Conservation (phyloP, 2,329 filamentous ascomycete species). For the Neodidymelliopsis sp. region DNA sequence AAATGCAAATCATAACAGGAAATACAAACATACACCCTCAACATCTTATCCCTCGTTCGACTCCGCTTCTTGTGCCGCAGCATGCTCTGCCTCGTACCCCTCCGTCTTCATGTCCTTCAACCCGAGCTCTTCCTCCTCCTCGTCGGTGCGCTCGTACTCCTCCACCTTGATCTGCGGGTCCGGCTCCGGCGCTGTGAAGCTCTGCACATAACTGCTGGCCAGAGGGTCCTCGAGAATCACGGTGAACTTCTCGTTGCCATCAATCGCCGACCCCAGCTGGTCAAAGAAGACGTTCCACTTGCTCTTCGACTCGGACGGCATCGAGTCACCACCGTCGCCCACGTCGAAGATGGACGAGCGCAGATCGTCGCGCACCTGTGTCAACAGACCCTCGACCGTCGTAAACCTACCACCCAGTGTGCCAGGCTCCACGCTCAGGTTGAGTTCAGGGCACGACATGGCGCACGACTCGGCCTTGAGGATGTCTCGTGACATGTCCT, state of each 20-base stretch:
- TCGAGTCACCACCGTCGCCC: conserved; percentile 81
- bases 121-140: conserved; percentile 94
- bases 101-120: conserved; percentile 93
- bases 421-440: conserved; percentile 86
- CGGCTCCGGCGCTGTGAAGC: conserved; percentile 77
- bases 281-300: conserved; percentile 86
- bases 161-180: conserved; percentile 84
- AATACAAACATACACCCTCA: conserved; percentile 19
- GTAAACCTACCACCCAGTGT: conserved; percentile 97
- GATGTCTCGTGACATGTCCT: conserved; percentile 89
- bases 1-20: conserved; percentile 31
- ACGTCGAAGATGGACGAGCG: conserved; percentile 85
- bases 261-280: conserved; percentile 77
- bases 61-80: conserved; percentile 31
- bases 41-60: neutral
- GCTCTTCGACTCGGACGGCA: conserved; percentile 68
- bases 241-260: conserved; percentile 80
- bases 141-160: conserved; percentile 84
- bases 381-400: conserved; percentile 91
- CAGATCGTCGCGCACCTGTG: conserved; percentile 90
- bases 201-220: conserved; percentile 93
- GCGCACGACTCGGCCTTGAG: conserved; percentile 95
- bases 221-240: conserved; percentile 86
- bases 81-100: conserved; percentile 70
- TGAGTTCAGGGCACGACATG: conserved; percentile 84